A percentile compares a stretch with the other conserved stretches of the same genome.
Evolutionary conservation across 495 filamentous ascomycete species (phyloP).

Genomic region (Chaetomium cochliodes): DNA sequence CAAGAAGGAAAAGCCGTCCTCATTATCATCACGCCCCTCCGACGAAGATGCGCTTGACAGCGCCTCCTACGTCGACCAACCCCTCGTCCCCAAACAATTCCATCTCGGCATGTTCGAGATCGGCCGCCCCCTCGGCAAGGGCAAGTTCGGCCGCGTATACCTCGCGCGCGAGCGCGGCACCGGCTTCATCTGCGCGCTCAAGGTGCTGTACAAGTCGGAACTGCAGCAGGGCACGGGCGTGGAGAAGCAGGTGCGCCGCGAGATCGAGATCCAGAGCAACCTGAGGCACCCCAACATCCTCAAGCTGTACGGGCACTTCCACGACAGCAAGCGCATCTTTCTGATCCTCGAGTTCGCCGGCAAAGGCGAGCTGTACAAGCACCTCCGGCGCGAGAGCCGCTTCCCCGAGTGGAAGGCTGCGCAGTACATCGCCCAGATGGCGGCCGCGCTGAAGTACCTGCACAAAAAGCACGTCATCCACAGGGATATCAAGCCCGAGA

Average conservation of each 20-base stretch:
- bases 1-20: constrained; percentile 25
- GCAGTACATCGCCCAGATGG: constrained; percentile 98
- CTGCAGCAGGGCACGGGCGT: constrained; percentile 81
- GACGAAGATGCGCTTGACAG: constrained; percentile 55
- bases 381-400: constrained; percentile 78
- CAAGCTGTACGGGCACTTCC: constrained; percentile 91
- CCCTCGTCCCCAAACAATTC: constrained; percentile 65
- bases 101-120: constrained; percentile 99
- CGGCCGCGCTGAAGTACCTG: constrained; percentile 82
- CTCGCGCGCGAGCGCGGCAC: constrained; percentile 85
- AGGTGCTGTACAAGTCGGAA: constrained; percentile 94
- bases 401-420: constrained; percentile 97
- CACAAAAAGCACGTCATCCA: constrained; percentile 99
- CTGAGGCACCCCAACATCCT: constrained; percentile 95
- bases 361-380: constrained; percentile 95
- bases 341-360: constrained; percentile 94
- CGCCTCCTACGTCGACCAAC: constrained; percentile 57
- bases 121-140: constrained; percentile 91
- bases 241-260: constrained; percentile 94
- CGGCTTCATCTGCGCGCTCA: constrained; percentile 93
- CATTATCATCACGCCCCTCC: constrained; percentile 35
- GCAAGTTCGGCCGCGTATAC: constrained; percentile 96
- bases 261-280: constrained; percentile 98
- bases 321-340: constrained; percentile 94
- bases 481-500: constrained; percentile 98